These are phyloP conservation scores for Tagetes patula DNA, from an alignment of 129 eudicot species.

Conservation along the genomic window DNA sequence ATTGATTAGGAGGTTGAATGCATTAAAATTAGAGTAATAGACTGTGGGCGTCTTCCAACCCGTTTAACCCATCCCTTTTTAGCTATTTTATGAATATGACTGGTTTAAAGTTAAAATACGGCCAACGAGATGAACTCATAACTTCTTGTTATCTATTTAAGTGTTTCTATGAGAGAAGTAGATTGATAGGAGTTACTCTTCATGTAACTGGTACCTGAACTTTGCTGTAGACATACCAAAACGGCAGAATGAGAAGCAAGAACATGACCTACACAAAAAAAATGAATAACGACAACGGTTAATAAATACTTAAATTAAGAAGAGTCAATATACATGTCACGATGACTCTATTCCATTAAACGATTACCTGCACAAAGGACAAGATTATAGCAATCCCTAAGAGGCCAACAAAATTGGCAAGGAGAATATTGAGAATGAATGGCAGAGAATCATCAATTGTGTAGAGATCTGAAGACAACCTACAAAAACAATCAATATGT, in stretches of 20 bases:
- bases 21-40: background rate
- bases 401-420: constrained; percentile 91
- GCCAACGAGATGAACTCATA: background rate
- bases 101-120: background rate
- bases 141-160: background rate
- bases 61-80: background rate
- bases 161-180: background rate
- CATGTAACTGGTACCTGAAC: constrained; percentile 59
- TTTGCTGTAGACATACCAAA: constrained; percentile 81
- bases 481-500: constrained; percentile 33
- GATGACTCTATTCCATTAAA: constrained; percentile 4
- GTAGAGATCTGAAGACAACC: constrained; percentile 94
- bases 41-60: background rate
- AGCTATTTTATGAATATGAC: background rate
- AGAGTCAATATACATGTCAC: constrained; percentile 2
- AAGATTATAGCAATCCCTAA: constrained; percentile 79
- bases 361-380: constrained; percentile 73
- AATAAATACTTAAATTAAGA: background rate
- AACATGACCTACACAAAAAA: constrained; percentile 62
- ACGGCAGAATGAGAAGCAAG: constrained; percentile 78
- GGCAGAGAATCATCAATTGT: constrained; percentile 94
- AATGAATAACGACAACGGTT: background rate
- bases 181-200: constrained; percentile 1
- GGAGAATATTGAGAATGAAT: constrained; percentile 91
- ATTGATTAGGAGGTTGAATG: background rate